Evolutionary conservation across 2,329 filamentous ascomycete genomes (phyloP), one percentile per base, ranked within the genome.

Genomic region (Fusarium papillatum): DNA sequence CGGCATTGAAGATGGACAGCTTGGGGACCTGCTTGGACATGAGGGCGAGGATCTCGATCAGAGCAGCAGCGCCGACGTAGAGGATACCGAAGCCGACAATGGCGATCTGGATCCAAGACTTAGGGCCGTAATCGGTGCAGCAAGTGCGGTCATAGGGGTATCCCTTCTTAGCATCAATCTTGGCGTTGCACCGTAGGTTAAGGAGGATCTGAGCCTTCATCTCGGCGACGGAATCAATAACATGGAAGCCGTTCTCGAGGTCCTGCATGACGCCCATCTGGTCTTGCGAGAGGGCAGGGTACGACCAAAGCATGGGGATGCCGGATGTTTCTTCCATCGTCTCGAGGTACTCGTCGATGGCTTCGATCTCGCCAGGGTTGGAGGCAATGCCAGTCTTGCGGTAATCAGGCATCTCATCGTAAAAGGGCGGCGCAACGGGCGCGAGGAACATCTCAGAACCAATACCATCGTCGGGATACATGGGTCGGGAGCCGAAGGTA

Each of bases 131-230:
- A 53, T 84, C 84, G 55, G 83, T 87, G 76, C 90, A 91, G 79
- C 90, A 91, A 11, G 89, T 90, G 66, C 86, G 83, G 61, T 87
- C 82, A 73, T 87, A 88, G 1, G 87, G 86, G 67, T 86, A 86
- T 26, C 82, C 81, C 22, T 76, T 74, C n/a, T 77, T 65, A 3
- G 67, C 80, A 76, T 71, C 80, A 69, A 72, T 83, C 77, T 74
- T 85, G 75, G 80, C 86, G 80, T 74, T 92, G 80, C 90, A 92
- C 60, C 88, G 87, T n/a, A 87, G 80, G 74, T 90, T 90, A 36
- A 92, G 83, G 0, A 91, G 76, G 22, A 91, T 80, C 81, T 72
- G 84, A 43, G 78, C 85, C 77, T 77, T 82, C 74, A 69, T 81
- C 69, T 81, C 79, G 17, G 80, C 73, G 19, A 82, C 76, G 0